Conservation (phyloP, 345 rosid species). For the Bretschneidera sinensis region DNA sequence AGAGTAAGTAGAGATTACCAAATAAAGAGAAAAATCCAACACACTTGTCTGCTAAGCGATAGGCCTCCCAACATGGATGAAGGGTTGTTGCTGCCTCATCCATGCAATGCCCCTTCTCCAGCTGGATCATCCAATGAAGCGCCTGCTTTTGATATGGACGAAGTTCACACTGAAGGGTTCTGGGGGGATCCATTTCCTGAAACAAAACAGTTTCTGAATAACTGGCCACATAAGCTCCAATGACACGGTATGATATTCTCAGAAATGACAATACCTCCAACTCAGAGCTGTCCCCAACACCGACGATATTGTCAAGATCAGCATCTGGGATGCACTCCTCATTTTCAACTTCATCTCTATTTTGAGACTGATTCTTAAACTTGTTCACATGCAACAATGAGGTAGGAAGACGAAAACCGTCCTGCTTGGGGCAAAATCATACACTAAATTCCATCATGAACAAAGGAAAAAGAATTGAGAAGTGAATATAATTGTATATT, state of each 20-base stretch:
- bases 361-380: constrained; percentile 35
- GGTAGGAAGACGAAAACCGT: constrained; percentile 41
- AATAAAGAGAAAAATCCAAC: constrained; percentile 3
- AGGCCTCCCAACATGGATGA: constrained; percentile 99
- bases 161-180: constrained; percentile 74
- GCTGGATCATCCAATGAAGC: constrained; percentile 83
- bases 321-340: constrained; percentile 70
- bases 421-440: constrained; percentile 29
- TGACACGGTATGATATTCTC: background rate
- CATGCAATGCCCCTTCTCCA: constrained; percentile 66
- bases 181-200: constrained; percentile 91
- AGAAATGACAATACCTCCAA: constrained; percentile 53
- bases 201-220: constrained; percentile 13
- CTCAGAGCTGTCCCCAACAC: constrained; percentile 61
- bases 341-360: constrained; percentile 54
- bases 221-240: constrained; percentile 15
- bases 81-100: constrained; percentile 81
- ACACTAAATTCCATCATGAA: background rate
- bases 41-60: constrained; percentile 69
- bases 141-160: constrained; percentile 99
- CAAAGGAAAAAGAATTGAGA: background rate
- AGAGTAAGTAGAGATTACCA: background rate
- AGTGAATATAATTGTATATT: background rate
- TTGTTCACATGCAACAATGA: constrained; percentile 40
- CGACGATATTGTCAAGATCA: constrained; percentile 88